A percentile compares a stretch with the other conserved stretches of the same genome.
Evolutionary conservation across 805 yeast species (phyloP).

Genomic region (Blastobotrys robertii): DNA sequence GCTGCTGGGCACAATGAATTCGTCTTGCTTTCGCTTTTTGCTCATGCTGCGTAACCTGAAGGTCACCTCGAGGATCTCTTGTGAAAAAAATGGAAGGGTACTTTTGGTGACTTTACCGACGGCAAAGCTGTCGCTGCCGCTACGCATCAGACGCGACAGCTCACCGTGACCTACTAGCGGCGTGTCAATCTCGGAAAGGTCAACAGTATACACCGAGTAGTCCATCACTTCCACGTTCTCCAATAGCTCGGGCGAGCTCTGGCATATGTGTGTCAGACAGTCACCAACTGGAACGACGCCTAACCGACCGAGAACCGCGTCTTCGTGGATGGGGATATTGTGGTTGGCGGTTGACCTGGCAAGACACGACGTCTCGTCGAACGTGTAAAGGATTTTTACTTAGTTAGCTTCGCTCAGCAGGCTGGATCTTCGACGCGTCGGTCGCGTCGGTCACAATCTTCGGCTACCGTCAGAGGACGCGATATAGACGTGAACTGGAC

Average conservation of each 20-base stretch:
- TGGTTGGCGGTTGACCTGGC: slow-evolving; percentile 17
- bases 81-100: neutral
- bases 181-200: slow-evolving; percentile 28
- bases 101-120: neutral
- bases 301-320: slow-evolving; percentile 13
- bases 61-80: neutral
- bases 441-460: too few species aligned
- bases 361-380: slow-evolving; percentile 26
- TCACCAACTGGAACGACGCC: slow-evolving; percentile 19
- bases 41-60: neutral
- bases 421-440: too few species aligned
- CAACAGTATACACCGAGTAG: slow-evolving; percentile 32
- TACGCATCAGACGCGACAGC: slow-evolving; percentile 16
- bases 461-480: too few species aligned
- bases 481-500: too few species aligned
- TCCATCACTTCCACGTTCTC: slow-evolving; percentile 22
- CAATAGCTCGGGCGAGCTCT: slow-evolving; percentile 29
- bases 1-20: neutral
- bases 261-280: slow-evolving; percentile 27
- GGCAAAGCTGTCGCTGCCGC: neutral
- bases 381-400: slow-evolving; percentile 30
- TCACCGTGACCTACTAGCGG: slow-evolving; percentile 34
- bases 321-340: slow-evolving; percentile 9
- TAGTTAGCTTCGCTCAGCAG: too few species aligned
- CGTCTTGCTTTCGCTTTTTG: neutral